Evolutionary conservation across 2,329 filamentous ascomycete genomes (phyloP), one percentile per base, ranked within the genome.

Genomic region (Penicillium oxalicum): DNA sequence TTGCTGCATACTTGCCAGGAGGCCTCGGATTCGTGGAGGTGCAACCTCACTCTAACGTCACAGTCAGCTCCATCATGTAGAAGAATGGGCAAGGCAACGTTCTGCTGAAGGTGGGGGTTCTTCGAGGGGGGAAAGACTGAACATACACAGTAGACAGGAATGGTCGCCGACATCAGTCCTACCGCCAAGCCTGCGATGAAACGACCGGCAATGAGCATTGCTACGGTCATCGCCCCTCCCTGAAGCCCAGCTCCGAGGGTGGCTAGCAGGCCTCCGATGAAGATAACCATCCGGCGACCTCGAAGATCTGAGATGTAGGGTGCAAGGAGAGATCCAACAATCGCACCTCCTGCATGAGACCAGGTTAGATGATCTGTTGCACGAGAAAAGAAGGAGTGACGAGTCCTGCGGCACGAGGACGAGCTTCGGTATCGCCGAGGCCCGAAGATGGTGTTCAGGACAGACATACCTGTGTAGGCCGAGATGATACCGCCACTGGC

Each of bases 101-200:
- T n/a, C 11, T 34, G 6, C n/a, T 2, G 5, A 4, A 11, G 9
- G 33, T 26, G 32, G 29, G 24, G 40, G 24, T 2, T 32, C 29
- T 32, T 32, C 7, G 3, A 6, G n/a, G 24, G 29, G 18, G 12
- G 4, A 36, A n/a, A n/a, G 2, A 24, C 35, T 36, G 4, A 9
- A 44, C 64, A 47, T 58, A 69, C 65, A 46, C 70, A 72, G 54
- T 77, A 77, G 40, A 76, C 70, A 2, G 74, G 74, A 24, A 76
- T 69, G 0, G 70, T 73, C 29, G 71, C 68, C 1, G 74, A 74
- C 57, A 77, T 67, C 43, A 74, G 62, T 3, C 76, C 76, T n/a
- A 78, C 67, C 1, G 74, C 75, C 9, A 76, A 47, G 4, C 76
- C 76, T 9, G 74, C 75, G 51, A 77, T 71, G 52, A 75, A 72